phyloP scores from a whole-genome alignment of 2,329 filamentous ascomycete species.

The Exophiala oligosperma region DNA sequence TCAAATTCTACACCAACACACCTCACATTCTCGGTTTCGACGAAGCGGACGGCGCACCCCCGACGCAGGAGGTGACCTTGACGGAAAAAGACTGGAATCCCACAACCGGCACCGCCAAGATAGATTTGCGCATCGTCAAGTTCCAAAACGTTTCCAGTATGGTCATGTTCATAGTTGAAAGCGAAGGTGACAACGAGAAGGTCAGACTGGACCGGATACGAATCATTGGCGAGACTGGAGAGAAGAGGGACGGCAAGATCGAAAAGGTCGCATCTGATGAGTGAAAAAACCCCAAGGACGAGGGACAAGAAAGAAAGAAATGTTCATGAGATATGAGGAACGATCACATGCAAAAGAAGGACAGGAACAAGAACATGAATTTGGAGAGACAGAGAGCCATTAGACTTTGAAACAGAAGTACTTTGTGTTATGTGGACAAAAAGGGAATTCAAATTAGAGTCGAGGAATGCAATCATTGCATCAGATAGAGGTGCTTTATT shows the following conservation, averaged over 20 bases:
- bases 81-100: conserved; percentile 75
- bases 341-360: conserved; percentile 12
- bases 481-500: too few species aligned
- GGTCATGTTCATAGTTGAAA: conserved; percentile 85
- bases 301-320: too few species aligned
- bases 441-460: too few species aligned
- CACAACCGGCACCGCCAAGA: conserved; percentile 68
- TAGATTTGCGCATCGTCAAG: conserved; percentile 85
- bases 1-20: conserved; percentile 86
- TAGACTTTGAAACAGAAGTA: too few species aligned
- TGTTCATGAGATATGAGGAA: conserved; percentile 16
- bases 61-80: conserved; percentile 78
- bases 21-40: conserved; percentile 91
- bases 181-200: conserved; percentile 79
- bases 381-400: neutral
- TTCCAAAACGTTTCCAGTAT: conserved; percentile 91
- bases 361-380: conserved; percentile 6
- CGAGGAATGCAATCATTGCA: too few species aligned
- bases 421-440: too few species aligned
- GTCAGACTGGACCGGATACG: conserved; percentile 65
- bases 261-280: conserved; percentile 85
- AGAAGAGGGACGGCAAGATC: conserved; percentile 90
- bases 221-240: conserved; percentile 83
- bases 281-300: neutral
- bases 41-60: conserved; percentile 82